These are phyloP conservation scores for Pseudonitzschia delicatissima DNA, from an alignment of 108 stramenopile species.

Conservation along the genomic window DNA sequence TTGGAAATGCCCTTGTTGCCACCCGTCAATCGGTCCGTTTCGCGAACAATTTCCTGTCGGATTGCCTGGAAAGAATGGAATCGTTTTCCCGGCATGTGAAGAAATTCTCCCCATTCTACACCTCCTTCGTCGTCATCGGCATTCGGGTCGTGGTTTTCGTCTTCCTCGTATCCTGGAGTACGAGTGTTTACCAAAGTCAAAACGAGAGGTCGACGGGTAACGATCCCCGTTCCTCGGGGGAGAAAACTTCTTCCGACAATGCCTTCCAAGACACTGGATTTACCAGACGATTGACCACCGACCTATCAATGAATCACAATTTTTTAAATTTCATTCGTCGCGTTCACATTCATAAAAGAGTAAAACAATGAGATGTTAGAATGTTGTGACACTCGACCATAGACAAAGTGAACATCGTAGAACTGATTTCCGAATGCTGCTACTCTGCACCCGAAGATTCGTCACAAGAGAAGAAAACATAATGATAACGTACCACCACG, in stretches of 20 bases:
- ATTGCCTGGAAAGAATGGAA: slow-evolving; percentile 90
- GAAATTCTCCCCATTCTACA: slow-evolving; percentile 94
- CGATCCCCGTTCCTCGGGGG: slow-evolving; percentile 97
- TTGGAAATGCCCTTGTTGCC: slow-evolving; percentile 88
- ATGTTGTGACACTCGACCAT: neutral
- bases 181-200: slow-evolving; percentile 86
- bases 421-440: too few relatives aligned
- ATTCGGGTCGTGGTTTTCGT: slow-evolving; percentile 13
- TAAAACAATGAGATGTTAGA: neutral
- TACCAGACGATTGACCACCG: slow-evolving; percentile 95
- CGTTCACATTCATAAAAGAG: too few relatives aligned
- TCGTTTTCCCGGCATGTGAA: slow-evolving; percentile 85
- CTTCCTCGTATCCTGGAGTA: slow-evolving; percentile 24
- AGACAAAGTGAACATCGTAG: too few relatives aligned
- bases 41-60: slow-evolving; percentile 87
- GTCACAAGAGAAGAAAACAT: slow-evolving; percentile 6
- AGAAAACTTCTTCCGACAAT: slow-evolving; percentile 92
- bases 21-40: slow-evolving; percentile 96
- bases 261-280: slow-evolving; percentile 95
- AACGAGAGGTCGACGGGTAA: slow-evolving; percentile 93
- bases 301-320: slow-evolving; percentile 14
- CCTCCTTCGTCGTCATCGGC: slow-evolving; percentile 14
- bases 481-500: slow-evolving; percentile 60
- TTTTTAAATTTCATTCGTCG: too few relatives aligned
- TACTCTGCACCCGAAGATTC: neutral